These are phyloP conservation scores for Letharia columbiana DNA, from an alignment of 495 filamentous ascomycete species.

Conservation along the genomic window DNA sequence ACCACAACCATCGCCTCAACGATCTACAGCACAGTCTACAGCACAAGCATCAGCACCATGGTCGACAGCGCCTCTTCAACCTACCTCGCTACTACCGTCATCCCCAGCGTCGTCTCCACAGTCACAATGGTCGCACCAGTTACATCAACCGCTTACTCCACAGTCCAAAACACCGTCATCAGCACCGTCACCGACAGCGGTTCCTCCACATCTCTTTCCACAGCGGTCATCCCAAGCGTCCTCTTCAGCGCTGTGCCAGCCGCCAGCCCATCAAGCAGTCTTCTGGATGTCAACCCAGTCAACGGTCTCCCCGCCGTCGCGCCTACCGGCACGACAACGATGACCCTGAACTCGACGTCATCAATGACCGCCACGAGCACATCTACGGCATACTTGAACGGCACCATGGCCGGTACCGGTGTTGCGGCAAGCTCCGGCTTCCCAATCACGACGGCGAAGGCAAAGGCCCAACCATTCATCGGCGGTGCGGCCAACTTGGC, in stretches of 20 bases:
- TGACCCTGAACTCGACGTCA: not conserved
- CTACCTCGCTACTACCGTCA: slow-evolving; percentile 70
- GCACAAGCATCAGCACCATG: slow-evolving; percentile 40
- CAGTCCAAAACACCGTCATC: slow-evolving; percentile 90
- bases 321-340: slow-evolving; percentile 26
- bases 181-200: slow-evolving; percentile 58
- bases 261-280: slow-evolving; percentile 17
- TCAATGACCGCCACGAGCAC: not conserved
- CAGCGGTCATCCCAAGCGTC: slow-evolving; percentile 42
- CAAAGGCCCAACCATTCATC: not conserved
- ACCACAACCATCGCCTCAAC: slow-evolving; percentile 4
- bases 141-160: slow-evolving; percentile 72
- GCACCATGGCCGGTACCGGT: not conserved
- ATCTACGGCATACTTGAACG: not conserved
- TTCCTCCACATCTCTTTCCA: slow-evolving; percentile 23
- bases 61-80: slow-evolving; percentile 87
- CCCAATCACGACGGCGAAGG: not conserved
- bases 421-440: slow-evolving; percentile 1
- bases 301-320: slow-evolving; percentile 36
- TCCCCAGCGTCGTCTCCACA: slow-evolving; percentile 65
- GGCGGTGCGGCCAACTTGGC: slow-evolving; percentile 1
- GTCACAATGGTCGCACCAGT: slow-evolving; percentile 77
- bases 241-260: slow-evolving; percentile 81
- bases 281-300: slow-evolving; percentile 41
- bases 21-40: not conserved